Evolutionary conservation across 1,284 basidiomycete species (phyloP).

Genomic region (Trichosporon coremiiforme): DNA sequence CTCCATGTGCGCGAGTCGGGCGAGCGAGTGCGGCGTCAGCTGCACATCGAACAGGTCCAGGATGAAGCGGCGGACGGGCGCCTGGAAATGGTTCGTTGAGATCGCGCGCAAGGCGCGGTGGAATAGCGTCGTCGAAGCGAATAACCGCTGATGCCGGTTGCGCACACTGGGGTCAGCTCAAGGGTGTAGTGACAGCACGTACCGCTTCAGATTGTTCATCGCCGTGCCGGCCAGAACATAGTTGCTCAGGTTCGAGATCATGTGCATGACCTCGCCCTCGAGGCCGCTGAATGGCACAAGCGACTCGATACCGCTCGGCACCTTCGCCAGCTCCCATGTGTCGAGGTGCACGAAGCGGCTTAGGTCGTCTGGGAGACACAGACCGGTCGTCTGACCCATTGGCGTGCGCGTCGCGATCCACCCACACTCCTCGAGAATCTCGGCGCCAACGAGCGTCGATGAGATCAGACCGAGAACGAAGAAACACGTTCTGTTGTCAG

Average conservation of each 20-base stretch:
- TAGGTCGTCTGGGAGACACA: constrained; percentile 84
- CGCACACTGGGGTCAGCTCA: constrained; percentile 66
- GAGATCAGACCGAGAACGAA: constrained; percentile 87
- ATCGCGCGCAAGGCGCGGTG: constrained; percentile 82
- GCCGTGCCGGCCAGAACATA: constrained; percentile 93
- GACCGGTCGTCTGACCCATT: constrained; percentile 80
- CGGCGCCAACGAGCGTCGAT: constrained; percentile 70
- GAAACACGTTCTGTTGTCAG: constrained; percentile 77
- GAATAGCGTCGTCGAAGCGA: constrained; percentile 74
- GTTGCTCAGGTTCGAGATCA: constrained; percentile 92
- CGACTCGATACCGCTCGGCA: constrained; percentile 55
- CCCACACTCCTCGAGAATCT: constrained; percentile 83
- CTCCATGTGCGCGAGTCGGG: constrained; percentile 42
- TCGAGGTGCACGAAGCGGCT: constrained; percentile 81
- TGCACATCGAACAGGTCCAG: constrained; percentile 87
- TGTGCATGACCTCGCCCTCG: constrained; percentile 83
- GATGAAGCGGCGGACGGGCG: constrained; percentile 87
- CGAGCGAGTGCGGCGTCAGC: constrained; percentile 56
- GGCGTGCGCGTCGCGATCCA: constrained; percentile 91
- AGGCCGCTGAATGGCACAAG: constrained; percentile 68
- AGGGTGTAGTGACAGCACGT: constrained; percentile 40
- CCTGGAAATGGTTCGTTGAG: constrained; percentile 81
- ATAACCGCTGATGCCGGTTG: constrained; percentile 66
- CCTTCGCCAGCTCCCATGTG: constrained; percentile 63
- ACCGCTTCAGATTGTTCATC: constrained; percentile 82